Evolutionary conservation across 805 yeast genomes (phyloP), one percentile per base, ranked within the genome.

Genomic region (Candida taoyuanica): DNA sequence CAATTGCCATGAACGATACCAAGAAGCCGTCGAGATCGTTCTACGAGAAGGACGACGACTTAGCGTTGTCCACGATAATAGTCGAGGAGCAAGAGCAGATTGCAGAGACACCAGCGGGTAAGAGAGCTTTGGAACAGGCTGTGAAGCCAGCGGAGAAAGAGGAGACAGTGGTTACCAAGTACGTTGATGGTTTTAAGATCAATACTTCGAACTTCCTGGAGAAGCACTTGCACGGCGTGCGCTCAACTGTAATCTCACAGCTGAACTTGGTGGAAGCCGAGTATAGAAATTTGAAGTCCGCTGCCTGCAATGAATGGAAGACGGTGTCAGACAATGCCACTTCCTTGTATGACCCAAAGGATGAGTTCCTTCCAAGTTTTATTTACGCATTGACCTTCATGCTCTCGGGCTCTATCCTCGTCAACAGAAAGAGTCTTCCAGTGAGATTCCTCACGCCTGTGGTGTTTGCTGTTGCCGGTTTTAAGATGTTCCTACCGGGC

Each of bases 401-500:
- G 4, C 68, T 80, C 44, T 51, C 76, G 2, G 82, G 83, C 11
- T 75, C 83, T 3, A 72, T 80, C 39, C 43, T 74, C 24, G 74
- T 67, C 13, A 65, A 68, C 40, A 70, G 64, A 44, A 65, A 73
- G 47, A 50, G 70, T 1, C 55, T 76, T 8, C 74, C 76, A 1
- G 26, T 70, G 5, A 66, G 85, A 46, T 73, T 76, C 44, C 24
- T 70, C 4, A 59, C 75, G 4, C 85, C 85, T 2, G 35, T 72
- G 13, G 34, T 65, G 0, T 67, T 76, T 46, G 83, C 80, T 23
- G 55, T 66, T 13, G 63, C 64, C 14, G 63, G 69, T 5, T 70
- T 72, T 53, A 56, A 51, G 23, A 50, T 58, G 17, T 65, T 67
- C 55, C 68, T 78, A 71, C 86, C 86, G 16, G 43, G 61, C 17